These are phyloP conservation scores for Solanum virginianum DNA, from an alignment of 257 asterid genomes.

Conservation along the genomic window DNA sequence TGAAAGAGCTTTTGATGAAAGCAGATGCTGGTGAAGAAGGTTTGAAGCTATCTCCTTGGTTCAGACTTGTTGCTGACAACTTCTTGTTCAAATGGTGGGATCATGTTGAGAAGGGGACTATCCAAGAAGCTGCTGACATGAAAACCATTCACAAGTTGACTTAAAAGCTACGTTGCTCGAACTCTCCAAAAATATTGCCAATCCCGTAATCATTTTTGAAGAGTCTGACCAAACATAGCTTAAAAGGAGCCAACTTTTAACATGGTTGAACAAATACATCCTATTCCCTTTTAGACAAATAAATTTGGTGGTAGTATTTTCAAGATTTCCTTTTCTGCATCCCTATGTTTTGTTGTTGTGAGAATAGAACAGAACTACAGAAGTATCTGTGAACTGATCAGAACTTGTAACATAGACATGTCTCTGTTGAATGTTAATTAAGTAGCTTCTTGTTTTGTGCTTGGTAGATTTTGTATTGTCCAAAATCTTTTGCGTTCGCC, in stretches of 20 bases:
- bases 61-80: conserved; percentile 75
- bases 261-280: neutral
- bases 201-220: neutral
- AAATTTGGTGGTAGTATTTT: neutral
- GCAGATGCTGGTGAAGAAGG: conserved; percentile 85
- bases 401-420: neutral
- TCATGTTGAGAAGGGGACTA: conserved; percentile 63
- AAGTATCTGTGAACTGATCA: neutral
- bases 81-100: conserved; percentile 97
- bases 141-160: conserved; percentile 66
- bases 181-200: neutral
- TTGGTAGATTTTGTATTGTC: neutral
- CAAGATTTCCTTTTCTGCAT: neutral
- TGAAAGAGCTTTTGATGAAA: conserved; percentile 64
- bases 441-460: neutral
- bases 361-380: neutral
- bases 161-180: conserved; percentile 1
- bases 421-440: neutral
- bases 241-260: neutral
- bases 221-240: neutral
- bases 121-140: conserved; percentile 60
- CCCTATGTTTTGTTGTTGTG: neutral
- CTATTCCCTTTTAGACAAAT: neutral
- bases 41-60: conserved; percentile 81
- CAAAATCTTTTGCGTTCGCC: neutral